Percentiles rank a stretch among this genome's conserved stretches.
phyloP scores from a whole-genome alignment of 495 filamentous ascomycete genomes.

The Penicillium bialowiezense region DNA sequence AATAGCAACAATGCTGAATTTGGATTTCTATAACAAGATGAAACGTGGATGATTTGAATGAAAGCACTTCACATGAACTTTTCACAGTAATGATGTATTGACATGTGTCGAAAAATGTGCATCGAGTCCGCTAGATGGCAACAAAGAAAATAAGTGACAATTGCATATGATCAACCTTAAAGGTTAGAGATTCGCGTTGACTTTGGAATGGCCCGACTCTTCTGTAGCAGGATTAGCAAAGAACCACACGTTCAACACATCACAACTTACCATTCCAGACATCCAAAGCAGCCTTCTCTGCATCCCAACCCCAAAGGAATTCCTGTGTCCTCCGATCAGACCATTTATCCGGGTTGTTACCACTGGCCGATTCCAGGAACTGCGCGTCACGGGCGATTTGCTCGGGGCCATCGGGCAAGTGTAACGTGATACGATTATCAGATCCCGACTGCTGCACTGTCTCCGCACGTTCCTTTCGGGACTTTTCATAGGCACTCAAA shows the following conservation, averaged over 20 bases:
- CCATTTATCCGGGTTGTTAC: constrained; percentile 47
- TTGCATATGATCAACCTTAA: neutral
- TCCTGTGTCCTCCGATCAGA: constrained; percentile 45
- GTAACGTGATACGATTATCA: constrained; percentile 48
- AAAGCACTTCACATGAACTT: neutral
- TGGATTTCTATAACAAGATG: neutral
- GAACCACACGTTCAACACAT: neutral
- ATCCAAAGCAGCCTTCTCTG: constrained; percentile 40
- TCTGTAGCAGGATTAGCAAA: constrained; percentile 7
- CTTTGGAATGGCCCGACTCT: neutral
- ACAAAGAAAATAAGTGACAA: constrained; percentile 8
- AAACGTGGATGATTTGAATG: neutral
- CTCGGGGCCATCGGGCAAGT: constrained; percentile 52
- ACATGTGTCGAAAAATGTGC: neutral
- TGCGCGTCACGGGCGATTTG: constrained; percentile 50
- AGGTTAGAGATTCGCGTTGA: constrained; percentile 13
- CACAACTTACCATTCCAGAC: constrained; percentile 38
- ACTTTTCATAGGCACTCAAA: constrained; percentile 46
- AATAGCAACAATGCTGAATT: constrained; percentile 1
- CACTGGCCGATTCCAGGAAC: constrained; percentile 35
- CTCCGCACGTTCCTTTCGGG: constrained; percentile 48
- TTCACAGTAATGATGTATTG: neutral
- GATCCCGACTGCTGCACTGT: constrained; percentile 51
- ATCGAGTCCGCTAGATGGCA: neutral
- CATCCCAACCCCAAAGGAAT: constrained; percentile 50